A percentile compares a stretch with the other conserved stretches of the same genome.
Conservation (phyloP, 192 early-diverging fungal genomes). For the Podila minutissima region DNA sequence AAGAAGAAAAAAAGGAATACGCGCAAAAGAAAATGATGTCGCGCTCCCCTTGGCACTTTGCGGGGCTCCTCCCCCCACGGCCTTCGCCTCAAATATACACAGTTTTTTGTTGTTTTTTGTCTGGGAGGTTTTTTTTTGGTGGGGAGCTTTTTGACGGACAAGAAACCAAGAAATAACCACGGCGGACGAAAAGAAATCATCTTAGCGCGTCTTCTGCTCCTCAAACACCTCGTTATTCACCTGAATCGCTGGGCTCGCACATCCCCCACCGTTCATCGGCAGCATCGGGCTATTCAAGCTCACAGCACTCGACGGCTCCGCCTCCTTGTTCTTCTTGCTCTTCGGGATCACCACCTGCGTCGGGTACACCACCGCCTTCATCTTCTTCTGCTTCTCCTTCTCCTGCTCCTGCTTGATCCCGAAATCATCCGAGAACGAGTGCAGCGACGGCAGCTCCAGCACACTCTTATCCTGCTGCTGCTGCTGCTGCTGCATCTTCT, state of each 20-base stretch:
- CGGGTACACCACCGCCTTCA: slow-evolving; percentile 47
- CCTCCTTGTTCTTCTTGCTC: slow-evolving; percentile 19
- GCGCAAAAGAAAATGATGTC: too few relatives aligned
- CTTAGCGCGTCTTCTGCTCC: too few relatives aligned
- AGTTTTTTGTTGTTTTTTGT: too few relatives aligned
- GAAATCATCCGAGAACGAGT: slow-evolving; percentile 51
- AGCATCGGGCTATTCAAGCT: background rate
- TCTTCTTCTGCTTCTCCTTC: slow-evolving; percentile 23
- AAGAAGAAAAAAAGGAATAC: too few relatives aligned
- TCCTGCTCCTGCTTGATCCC: slow-evolving; percentile 3
- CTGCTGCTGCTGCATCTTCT: background rate
- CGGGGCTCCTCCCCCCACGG: too few relatives aligned
- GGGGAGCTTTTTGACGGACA: too few relatives aligned
- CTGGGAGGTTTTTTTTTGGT: too few relatives aligned
- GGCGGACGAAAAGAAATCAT: too few relatives aligned
- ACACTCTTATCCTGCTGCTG: slow-evolving; percentile 15
- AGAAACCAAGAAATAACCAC: too few relatives aligned
- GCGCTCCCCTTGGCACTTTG: too few relatives aligned
- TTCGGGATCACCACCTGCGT: slow-evolving; percentile 46
- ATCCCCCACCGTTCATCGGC: background rate
- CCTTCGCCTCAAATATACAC: too few relatives aligned
- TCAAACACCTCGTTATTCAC: background rate
- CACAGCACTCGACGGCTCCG: background rate
- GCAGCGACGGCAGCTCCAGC: slow-evolving; percentile 30
- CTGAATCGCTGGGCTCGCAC: background rate